These are phyloP conservation scores for Lotmaria passim DNA, from an alignment of 208 protist species.

Conservation along the genomic window DNA sequence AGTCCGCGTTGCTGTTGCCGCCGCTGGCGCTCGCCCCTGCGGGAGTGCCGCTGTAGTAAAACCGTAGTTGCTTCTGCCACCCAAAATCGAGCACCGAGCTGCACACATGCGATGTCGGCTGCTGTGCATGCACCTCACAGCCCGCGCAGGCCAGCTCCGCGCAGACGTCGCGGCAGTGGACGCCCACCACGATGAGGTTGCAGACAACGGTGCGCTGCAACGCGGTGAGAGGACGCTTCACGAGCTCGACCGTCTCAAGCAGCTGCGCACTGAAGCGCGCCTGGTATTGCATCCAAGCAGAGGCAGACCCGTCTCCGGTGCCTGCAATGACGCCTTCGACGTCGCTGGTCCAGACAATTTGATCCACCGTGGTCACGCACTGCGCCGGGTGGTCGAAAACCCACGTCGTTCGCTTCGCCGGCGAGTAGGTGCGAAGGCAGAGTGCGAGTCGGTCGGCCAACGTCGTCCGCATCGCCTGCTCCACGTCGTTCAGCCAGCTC, in stretches of 20 bases:
- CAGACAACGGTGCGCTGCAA: conserved; percentile 90
- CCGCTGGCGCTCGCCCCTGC: conserved; percentile 34
- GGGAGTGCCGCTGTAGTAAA: conserved; percentile 83
- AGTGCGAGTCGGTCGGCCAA: conserved; percentile 66
- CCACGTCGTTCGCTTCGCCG: conserved; percentile 80
- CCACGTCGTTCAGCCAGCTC: conserved; percentile 93
- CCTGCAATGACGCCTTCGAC: conserved; percentile 78
- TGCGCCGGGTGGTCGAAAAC: conserved; percentile 92
- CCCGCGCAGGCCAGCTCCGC: conserved; percentile 55
- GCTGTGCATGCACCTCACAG: background rate
- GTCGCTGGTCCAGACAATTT: conserved; percentile 93
- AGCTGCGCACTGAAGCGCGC: conserved; percentile 80
- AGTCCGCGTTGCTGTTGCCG: conserved; percentile 31
- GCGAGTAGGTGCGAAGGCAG: conserved; percentile 65
- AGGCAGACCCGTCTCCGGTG: conserved; percentile 18
- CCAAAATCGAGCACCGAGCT: conserved; percentile 86
- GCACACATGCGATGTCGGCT: conserved; percentile 28
- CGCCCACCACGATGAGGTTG: conserved; percentile 95
- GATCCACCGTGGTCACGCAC: conserved; percentile 86
- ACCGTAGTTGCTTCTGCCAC: conserved; percentile 94
- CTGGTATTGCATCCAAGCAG: conserved; percentile 70
- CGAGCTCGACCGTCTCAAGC: conserved; percentile 87
- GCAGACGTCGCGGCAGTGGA: conserved; percentile 94
- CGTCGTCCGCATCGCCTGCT: conserved; percentile 88
- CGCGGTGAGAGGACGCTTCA: conserved; percentile 77